These are phyloP conservation scores for Penicillium freii DNA, from an alignment of 2,329 filamentous ascomycete genomes.

Conservation along the genomic window DNA sequence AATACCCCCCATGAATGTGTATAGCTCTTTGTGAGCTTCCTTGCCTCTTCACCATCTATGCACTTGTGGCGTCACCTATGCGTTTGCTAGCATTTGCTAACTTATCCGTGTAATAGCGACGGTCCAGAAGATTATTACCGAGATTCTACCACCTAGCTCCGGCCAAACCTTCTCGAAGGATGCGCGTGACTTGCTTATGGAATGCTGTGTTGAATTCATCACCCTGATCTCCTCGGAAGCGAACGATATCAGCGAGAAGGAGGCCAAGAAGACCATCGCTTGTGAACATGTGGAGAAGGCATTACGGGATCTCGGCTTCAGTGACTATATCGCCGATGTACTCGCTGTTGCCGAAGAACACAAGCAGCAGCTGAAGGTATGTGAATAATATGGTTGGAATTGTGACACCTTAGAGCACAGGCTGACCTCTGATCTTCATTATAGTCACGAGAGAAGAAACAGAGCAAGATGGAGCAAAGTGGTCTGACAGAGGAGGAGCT, in stretches of 20 bases:
- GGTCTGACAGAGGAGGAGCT: constrained; percentile 89
- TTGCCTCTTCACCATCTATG: background rate
- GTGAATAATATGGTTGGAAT: constrained; percentile 23
- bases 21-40: background rate
- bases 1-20: background rate
- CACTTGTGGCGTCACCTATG: background rate
- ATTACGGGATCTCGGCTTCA: constrained; percentile 85
- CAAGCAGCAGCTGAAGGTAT: constrained; percentile 87
- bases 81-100: constrained; percentile 13
- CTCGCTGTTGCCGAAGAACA: constrained; percentile 84
- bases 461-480: constrained; percentile 94
- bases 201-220: constrained; percentile 99
- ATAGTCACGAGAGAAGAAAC: constrained; percentile 91
- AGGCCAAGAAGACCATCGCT: constrained; percentile 98
- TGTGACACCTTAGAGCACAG: background rate
- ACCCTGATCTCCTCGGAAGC: constrained; percentile 97
- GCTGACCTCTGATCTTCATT: constrained; percentile 17
- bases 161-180: constrained; percentile 92
- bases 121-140: constrained; percentile 81
- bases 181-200: constrained; percentile 89
- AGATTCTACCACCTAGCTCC: constrained; percentile 76
- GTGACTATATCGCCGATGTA: constrained; percentile 86
- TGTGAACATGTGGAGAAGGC: constrained; percentile 97
- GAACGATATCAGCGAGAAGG: constrained; percentile 98
- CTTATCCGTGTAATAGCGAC: constrained; percentile 51